Evolutionary conservation across 2,329 filamentous ascomycete genomes (phyloP), one percentile per base, ranked within the genome.

Genomic region (Plenodomus lindquistii): DNA sequence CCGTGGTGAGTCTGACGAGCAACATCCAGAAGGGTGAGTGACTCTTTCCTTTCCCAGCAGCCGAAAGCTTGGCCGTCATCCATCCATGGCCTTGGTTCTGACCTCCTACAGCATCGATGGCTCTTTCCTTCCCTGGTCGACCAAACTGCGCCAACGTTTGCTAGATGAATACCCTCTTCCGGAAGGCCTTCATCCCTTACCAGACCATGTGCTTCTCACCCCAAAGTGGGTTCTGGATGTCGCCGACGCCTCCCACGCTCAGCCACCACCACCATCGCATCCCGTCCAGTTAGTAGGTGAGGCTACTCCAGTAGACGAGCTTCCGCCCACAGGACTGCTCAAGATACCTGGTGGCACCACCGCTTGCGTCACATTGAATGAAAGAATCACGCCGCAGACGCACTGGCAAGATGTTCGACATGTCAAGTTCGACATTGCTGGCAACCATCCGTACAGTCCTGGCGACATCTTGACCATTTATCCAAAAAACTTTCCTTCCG

Each of bases 371-470:
- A 63, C 77, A 0, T 69, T 73, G n/a, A 96, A 96, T 65, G 71
- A 77, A 16, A 83, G 92, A 15, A 71, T 96, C 5, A 99, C 94
- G 0, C 85, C 92, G 0, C 40, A 70, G 1, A 76, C 77, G 1
- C 94, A 99, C 73, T 97, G 91, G 86, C 94, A 99, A 75, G 94
- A 99, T 74, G 93, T 97, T 37, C 88, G 94, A 0, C 83, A 89
- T 43, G 73, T 97, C n/a, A 80, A 78, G 1, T 77, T 97, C 13
- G 78, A 68, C 10, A 72, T 77, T 11, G 60, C 73, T 2, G 67
- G 63, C 38, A 57, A 65, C 2, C 70, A 74, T 67, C 75, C 70
- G 38, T 87, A 86, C 62, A 67, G 66, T 0, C 91, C 94, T 0
- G 92, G 93, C 5, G 89, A 96, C 60, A 87, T 89, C 19, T 76